A percentile compares a stretch with the other conserved stretches of the same genome.
Conservation (phyloP, 139 green algal genomes). For the Spirogloea muscicola region DNA sequence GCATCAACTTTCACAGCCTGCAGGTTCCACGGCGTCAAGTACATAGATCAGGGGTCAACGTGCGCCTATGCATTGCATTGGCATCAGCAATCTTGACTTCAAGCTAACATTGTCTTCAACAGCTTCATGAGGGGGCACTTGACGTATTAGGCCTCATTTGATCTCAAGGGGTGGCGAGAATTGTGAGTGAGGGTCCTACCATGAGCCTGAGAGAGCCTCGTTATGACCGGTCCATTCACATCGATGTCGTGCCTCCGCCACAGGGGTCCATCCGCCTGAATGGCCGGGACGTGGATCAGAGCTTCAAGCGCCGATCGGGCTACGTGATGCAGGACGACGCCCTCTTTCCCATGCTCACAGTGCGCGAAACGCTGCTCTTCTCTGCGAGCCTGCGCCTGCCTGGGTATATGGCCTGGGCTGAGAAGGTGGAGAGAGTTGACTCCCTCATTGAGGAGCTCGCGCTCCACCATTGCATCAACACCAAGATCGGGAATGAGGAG, state of each 20-base stretch:
- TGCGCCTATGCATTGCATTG: no score
- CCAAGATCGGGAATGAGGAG: conserved; percentile 39
- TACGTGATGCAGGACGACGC: conserved; percentile 57
- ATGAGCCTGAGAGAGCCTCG: no score
- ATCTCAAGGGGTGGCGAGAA: no score
- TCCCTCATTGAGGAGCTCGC: conserved; percentile 20
- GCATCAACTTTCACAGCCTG: conserved; percentile 10
- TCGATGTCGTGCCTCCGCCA: no score
- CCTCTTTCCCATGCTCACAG: conserved; percentile 56
- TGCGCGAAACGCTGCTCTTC: conserved; percentile 49
- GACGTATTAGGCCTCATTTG: no score
- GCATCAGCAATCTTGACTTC: no score
- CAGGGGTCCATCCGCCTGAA: conserved; percentile 44
- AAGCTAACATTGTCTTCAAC: no score
- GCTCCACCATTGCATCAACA: conserved; percentile 22
- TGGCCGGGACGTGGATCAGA: conserved; percentile 11
- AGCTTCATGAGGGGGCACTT: no score
- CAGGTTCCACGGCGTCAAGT: no score
- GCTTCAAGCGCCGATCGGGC: conserved; percentile 24
- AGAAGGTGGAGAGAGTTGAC: conserved; percentile 38
- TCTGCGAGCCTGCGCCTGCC: conserved; percentile 43
- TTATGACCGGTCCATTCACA: no score
- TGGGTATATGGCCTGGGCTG: conserved; percentile 1
- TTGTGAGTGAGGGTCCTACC: no score
- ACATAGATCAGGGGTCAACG: no score